Evolutionary conservation across 164 flowering plant species (phyloP).

Genomic region (Annona squamosa): DNA sequence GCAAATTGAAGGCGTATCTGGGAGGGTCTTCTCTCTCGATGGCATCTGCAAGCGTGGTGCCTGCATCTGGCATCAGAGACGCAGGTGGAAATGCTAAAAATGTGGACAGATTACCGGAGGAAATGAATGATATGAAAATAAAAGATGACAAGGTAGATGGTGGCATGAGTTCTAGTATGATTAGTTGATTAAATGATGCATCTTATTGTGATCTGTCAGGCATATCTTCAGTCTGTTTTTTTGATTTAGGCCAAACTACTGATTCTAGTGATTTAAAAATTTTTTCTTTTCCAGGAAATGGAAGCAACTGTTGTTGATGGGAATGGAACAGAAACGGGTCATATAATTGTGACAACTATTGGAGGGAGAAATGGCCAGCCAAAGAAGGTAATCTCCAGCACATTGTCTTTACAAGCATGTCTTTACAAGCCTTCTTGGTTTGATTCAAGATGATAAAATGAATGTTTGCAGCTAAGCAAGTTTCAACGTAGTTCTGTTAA

Average conservation of each 20-base stretch:
- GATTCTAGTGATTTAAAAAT: not conserved
- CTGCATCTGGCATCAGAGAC: conserved; percentile 43
- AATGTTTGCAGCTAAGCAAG: not conserved
- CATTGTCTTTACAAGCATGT: not conserved
- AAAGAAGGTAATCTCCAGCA: conserved; percentile 33
- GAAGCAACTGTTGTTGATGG: conserved; percentile 56
- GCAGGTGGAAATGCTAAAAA: conserved; percentile 33
- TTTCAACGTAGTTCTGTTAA: not conserved
- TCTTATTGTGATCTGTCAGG: not conserved
- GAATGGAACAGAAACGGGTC: conserved; percentile 64
- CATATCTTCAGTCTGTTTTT: not conserved
- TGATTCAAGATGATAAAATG: not conserved
- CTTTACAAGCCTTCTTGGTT: not conserved
- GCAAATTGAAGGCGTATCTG: not conserved
- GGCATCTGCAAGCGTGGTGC: conserved; percentile 49
- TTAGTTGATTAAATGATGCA: not conserved
- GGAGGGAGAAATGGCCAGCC: conserved; percentile 65
- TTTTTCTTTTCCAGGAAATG: conserved; percentile 34
- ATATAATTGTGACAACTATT: conserved; percentile 64
- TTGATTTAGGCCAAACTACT: not conserved
- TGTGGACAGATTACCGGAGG: conserved; percentile 62
- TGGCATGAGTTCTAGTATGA: not conserved
- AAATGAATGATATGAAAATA: conserved; percentile 77
- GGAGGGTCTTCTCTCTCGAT: conserved; percentile 12
- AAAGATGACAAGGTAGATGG: conserved; percentile 60